These are phyloP conservation scores for Casuarina glauca DNA, from an alignment of 306 rosid species.

Conservation along the genomic window DNA sequence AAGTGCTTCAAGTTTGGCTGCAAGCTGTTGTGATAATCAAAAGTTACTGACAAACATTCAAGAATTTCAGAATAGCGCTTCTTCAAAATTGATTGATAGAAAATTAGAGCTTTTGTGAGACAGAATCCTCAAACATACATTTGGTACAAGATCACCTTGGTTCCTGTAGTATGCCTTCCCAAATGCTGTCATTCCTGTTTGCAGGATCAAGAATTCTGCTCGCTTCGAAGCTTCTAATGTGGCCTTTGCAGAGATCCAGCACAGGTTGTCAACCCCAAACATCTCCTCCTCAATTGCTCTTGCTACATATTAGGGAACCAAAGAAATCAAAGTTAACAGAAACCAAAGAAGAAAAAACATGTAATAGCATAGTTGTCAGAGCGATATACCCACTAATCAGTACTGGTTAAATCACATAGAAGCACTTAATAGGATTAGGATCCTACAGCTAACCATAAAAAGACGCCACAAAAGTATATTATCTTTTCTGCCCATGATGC, in stretches of 20 bases:
- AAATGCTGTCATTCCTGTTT: slow-evolving; percentile 97
- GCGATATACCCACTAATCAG: background rate
- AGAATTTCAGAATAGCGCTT: background rate
- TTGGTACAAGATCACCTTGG: slow-evolving; percentile 83
- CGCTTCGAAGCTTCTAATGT: slow-evolving; percentile 78
- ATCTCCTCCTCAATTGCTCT: slow-evolving; percentile 94
- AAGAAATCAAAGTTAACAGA: slow-evolving; percentile 24
- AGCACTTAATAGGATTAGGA: background rate
- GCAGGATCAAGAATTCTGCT: slow-evolving; percentile 84
- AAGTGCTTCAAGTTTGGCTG: slow-evolving; percentile 86
- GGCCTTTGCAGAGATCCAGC: slow-evolving; percentile 96
- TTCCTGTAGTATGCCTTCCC: slow-evolving; percentile 91
- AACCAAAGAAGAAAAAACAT: slow-evolving; percentile 19
- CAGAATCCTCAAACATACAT: slow-evolving; percentile 52
- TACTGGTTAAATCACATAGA: background rate
- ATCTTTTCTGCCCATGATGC: background rate
- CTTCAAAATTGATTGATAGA: background rate
- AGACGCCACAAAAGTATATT: background rate
- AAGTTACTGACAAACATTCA: slow-evolving; percentile 4
- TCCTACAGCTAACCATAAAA: background rate
- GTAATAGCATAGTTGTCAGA: background rate
- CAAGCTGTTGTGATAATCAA: slow-evolving; percentile 59
- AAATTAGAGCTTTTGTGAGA: slow-evolving; percentile 25
- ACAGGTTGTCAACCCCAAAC: slow-evolving; percentile 92
- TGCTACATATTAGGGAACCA: slow-evolving; percentile 48